A percentile compares a stretch with the other conserved stretches of the same genome.
Evolutionary conservation across 1,139 yeast genomes (phyloP).

Genomic region (Lodderomyces oxycetoniae): DNA sequence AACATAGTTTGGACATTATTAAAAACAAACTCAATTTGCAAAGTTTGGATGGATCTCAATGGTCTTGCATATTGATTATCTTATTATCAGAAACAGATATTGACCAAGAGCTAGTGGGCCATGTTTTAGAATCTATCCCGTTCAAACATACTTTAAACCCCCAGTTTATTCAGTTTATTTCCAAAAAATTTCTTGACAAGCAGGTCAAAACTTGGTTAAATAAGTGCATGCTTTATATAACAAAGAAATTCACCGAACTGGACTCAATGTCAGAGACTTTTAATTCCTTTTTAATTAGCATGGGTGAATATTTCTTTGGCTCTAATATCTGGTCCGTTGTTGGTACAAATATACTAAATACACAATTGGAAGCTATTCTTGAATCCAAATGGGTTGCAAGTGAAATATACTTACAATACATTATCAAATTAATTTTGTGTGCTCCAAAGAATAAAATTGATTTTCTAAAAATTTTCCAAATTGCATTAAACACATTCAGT

Average conservation of each 20-base stretch:
- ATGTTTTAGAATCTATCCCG: constrained; percentile 11
- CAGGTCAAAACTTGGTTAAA: constrained; percentile 33
- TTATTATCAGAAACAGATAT: constrained; percentile 4
- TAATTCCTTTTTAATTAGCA: constrained; percentile 19
- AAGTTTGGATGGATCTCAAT: constrained; percentile 10
- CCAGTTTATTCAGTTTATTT: constrained; percentile 22
- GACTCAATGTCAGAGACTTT: constrained; percentile 30
- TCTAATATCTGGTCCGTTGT: constrained; percentile 39
- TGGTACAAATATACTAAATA: constrained; percentile 48
- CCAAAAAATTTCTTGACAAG: constrained; percentile 3
- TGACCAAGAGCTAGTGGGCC: constrained; percentile 1
- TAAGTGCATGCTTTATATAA: constrained; percentile 53
- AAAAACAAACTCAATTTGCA: constrained; percentile 11
- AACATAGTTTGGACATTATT: constrained; percentile 8
- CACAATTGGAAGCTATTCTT: constrained; percentile 66
- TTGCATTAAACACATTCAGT: constrained; percentile 51
- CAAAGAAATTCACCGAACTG: constrained; percentile 59
- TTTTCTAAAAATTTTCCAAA: constrained; percentile 55
- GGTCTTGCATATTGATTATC: constrained; percentile 13
- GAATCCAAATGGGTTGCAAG: constrained; percentile 42
- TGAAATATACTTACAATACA: constrained; percentile 38
- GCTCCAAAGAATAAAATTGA: constrained; percentile 38
- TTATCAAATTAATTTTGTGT: constrained; percentile 30
- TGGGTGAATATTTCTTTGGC: constrained; percentile 17
- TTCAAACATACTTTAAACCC: constrained; percentile 22